Evolutionary conservation across 2,329 filamentous ascomycete genomes (phyloP), one percentile per base, ranked within the genome.

Genomic region (Fusarium decemcellulare): DNA sequence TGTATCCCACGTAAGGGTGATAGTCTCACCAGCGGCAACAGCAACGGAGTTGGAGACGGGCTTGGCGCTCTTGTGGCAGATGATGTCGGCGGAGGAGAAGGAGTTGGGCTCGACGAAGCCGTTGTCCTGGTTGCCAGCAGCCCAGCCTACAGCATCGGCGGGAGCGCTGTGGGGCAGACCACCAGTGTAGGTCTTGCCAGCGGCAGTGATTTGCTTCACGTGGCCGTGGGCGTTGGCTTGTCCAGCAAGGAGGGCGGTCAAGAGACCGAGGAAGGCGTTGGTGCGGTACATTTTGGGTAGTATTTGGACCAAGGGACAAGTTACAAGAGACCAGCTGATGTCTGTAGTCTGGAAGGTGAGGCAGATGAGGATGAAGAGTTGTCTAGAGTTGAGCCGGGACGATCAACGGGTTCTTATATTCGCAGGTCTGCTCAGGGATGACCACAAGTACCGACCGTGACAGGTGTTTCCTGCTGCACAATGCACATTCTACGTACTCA

Each of bases 1-100:
- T 15, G 81, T 81, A 61, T 84, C 87, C 91, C 90, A 92, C 72
- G 88, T 84, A 37, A 92, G 79, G 62, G 86, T 81, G 70, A 92
- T 76, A 9, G 82, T 82, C 67, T 82, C 82, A 65, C 91, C 91
- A 14, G 90, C 91, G n/a, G 83, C 81, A 39, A 91, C 85, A 4
- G 73, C 72, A 36, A 82, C 80, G 16, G 79, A 79, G 58, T 80
- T 77, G 40, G 76, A 63, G 10, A 80, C 83, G 29, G 82, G 79
- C 14, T 73, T 81, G 18, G 81, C 82, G 18, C 70, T 76, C 63
- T 80, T 80, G 76, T 86, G 83, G 75, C 85, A 87, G 72, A 83
- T 81, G 70, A 87, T 86, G 58, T 85, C 82, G n/a, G 76, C 59
- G 6, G 69, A 73, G 16, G 71, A 71, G 54, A 80, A 83, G 42